A percentile compares a stretch with the other conserved stretches of the same genome.
phyloP scores from a whole-genome alignment of 2,329 filamentous ascomycete species.

The Aplosporella prunicola region DNA sequence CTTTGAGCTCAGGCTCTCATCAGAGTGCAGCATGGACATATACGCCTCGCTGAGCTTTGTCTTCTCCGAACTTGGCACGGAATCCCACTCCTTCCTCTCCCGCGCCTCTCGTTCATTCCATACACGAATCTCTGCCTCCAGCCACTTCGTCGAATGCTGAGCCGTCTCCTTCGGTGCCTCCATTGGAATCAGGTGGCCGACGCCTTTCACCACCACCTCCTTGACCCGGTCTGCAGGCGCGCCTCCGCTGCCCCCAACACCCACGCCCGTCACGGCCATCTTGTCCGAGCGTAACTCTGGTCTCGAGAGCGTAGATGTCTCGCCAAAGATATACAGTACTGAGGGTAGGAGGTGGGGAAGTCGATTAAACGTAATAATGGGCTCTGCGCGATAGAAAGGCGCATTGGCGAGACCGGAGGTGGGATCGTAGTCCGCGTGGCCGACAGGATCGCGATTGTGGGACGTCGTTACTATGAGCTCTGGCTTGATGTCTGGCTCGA shows the following conservation, averaged over 20 bases:
- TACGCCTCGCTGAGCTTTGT: constrained; percentile 1
- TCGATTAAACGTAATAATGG: constrained; percentile 44
- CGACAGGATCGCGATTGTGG: constrained; percentile 13
- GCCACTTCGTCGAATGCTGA: constrained; percentile 24
- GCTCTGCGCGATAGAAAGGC: constrained; percentile 61
- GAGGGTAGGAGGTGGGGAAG: constrained; percentile 55
- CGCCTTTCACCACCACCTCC: constrained; percentile 52
- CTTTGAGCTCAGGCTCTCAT: too few relatives aligned
- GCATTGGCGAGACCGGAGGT: constrained; percentile 29
- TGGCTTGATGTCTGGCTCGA: constrained; percentile 1
- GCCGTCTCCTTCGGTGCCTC: constrained; percentile 63
- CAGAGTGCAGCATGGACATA: constrained; percentile 2
- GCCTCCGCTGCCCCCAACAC: constrained; percentile 59
- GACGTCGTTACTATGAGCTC: background rate
- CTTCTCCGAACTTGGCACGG: background rate
- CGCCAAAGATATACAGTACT: constrained; percentile 62
- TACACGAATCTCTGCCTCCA: constrained; percentile 12
- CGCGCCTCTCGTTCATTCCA: constrained; percentile 14
- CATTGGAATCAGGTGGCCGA: constrained; percentile 77
- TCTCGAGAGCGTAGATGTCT: constrained; percentile 46
- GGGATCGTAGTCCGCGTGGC: constrained; percentile 17
- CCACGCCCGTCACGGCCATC: constrained; percentile 54
- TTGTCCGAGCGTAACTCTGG: constrained; percentile 47
- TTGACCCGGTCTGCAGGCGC: constrained; percentile 55
- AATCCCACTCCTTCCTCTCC: background rate